Evolutionary conservation across 2,329 filamentous ascomycete species (phyloP).

Genomic region (Botrytis tulipae): DNA sequence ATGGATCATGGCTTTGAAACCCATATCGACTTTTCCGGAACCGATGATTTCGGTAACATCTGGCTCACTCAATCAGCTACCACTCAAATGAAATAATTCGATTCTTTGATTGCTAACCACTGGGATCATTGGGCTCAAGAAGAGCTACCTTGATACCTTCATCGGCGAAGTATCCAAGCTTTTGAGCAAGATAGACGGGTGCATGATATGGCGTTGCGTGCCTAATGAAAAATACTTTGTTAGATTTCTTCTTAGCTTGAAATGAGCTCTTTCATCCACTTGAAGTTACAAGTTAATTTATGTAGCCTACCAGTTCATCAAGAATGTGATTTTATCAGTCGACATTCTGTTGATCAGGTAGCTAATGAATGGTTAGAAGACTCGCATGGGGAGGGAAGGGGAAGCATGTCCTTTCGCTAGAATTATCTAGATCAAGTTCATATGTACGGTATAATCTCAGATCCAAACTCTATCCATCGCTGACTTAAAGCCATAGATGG

Average conservation of each 20-base stretch:
- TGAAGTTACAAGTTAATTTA: conserved; percentile 2
- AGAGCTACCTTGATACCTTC: conserved; percentile 76
- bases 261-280: neutral
- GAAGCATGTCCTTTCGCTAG: conserved; percentile 87
- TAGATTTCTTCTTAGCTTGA: conserved; percentile 34
- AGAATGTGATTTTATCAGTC: conserved; percentile 81
- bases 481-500: neutral
- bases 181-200: conserved; percentile 73
- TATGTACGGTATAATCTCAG: conserved; percentile 70
- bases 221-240: conserved; percentile 46
- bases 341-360: conserved; percentile 52
- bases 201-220: conserved; percentile 80
- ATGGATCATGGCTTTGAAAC: conserved; percentile 84
- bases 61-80: conserved; percentile 29
- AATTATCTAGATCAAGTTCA: conserved; percentile 86
- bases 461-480: conserved; percentile 43
- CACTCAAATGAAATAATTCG: neutral
- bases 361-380: conserved; percentile 46
- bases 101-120: conserved; percentile 46
- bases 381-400: conserved; percentile 33
- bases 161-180: conserved; percentile 71
- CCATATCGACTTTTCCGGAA: conserved; percentile 71
- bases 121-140: conserved; percentile 75
- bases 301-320: conserved; percentile 70
- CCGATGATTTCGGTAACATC: conserved; percentile 83